Base-by-base conservation (phyloP, 2,329 filamentous ascomycete genomes). In the Neophaeococcomyces aloes region DNA sequence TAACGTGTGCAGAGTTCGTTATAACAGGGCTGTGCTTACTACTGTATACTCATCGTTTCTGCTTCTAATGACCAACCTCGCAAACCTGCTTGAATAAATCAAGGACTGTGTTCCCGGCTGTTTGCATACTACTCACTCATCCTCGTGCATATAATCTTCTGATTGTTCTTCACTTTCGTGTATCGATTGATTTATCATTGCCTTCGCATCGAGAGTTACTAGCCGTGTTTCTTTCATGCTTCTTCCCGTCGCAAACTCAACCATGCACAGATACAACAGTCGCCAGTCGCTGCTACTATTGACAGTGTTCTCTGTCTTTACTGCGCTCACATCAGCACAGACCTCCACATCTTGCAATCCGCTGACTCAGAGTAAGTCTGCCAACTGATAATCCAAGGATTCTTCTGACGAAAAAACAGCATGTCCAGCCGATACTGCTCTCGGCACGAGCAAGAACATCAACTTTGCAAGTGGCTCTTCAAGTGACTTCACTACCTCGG, bases 381-480 rank as follows among this genome's bases (percentile, higher is more conserved):
- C 15, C 7, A 15, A 11, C 2, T 14, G 3, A 17, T 7, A 27
- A 10, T 10, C 5, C 5, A 27, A 27, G 5, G 5, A 27, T 6
- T 27, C 5, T 27, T 6, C 45, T 44, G 19, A 25, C 33, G 29
- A 34, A 13, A 6, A 27, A 10, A 27, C 23, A 27, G 48, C 43
- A 47, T 96, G 89, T 57, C 76, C 83, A 4, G 62, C 84, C 41
- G 71, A 95, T 60, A 78, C 84, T 6, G 89, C 87, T 1, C 75
- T 96, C 3, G 87, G 86, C 45, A 84, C 78, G 69, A 75, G 83
- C n/a, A 80, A 88, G 56, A 74, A 77, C 49, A 80, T 91, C 64
- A 86, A 95, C 67, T 94, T 96, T 65, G 81, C 77, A 27, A 69
- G 82, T 52, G 85, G 85, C 49, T 64, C 70, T 23, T 88, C 91